A percentile compares a stretch with the other conserved stretches of the same genome.
These are phyloP conservation scores for Sphagnum tenellum DNA, from an alignment of 225 moss, liverwort and hornwort species.

Conservation along the genomic window DNA sequence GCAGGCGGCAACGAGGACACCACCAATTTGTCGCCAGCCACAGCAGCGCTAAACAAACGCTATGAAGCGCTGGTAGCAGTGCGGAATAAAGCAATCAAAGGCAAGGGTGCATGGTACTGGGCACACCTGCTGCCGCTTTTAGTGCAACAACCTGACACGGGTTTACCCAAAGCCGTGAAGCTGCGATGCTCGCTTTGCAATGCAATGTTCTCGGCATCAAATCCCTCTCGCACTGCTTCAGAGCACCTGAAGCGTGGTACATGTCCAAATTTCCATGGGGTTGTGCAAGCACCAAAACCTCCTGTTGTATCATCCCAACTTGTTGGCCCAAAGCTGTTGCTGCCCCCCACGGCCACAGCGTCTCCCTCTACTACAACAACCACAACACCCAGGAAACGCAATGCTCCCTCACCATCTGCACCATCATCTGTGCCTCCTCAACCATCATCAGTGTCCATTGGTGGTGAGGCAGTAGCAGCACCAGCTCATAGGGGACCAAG, in stretches of 20 bases:
- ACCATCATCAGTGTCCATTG: slow-evolving; percentile 22
- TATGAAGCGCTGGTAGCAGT: slow-evolving; percentile 78
- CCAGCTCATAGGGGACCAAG: slow-evolving; percentile 39
- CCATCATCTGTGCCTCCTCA: not conserved
- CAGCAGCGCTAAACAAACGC: slow-evolving; percentile 66
- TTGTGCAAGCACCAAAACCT: slow-evolving; percentile 42
- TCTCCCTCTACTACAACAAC: too few species aligned
- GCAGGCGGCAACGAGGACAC: too few species aligned
- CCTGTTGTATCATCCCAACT: slow-evolving; percentile 27
- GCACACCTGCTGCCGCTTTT: slow-evolving; percentile 73
- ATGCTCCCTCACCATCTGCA: slow-evolving; percentile 30
- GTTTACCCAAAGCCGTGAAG: slow-evolving; percentile 76
- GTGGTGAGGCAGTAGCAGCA: slow-evolving; percentile 15
- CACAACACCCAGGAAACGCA: slow-evolving; percentile 28
- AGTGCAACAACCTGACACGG: slow-evolving; percentile 71
- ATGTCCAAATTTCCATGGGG: slow-evolving; percentile 84
- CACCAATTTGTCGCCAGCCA: too few species aligned
- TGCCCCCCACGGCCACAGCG: slow-evolving; percentile 23
- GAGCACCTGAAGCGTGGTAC: slow-evolving; percentile 92
- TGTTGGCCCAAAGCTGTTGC: slow-evolving; percentile 18
- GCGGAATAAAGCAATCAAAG: slow-evolving; percentile 89
- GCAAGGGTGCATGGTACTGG: slow-evolving; percentile 97
- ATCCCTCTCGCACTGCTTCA: slow-evolving; percentile 86
- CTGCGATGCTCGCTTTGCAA: slow-evolving; percentile 87
- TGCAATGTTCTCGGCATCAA: slow-evolving; percentile 95